A percentile compares a stretch with the other conserved stretches of the same genome.
Evolutionary conservation across 1,284 basidiomycete genomes (phyloP).

Genomic region (Mycosarcoma maydis): DNA sequence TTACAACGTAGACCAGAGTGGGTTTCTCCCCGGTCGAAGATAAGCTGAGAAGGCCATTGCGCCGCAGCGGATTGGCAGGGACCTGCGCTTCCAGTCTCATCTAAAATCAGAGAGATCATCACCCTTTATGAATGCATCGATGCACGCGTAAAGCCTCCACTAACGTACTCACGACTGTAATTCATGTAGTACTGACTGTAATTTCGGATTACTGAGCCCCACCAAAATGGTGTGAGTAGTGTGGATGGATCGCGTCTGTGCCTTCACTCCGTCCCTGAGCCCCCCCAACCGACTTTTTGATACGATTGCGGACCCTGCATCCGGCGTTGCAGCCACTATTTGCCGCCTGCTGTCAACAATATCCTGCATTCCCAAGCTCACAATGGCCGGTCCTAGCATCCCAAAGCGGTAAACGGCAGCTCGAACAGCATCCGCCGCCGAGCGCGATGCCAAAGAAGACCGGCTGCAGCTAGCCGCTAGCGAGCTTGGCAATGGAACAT

Average conservation of each 20-base stretch:
- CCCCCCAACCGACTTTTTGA: background rate
- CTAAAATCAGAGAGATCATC: too few relatives aligned
- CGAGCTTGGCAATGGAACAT: background rate
- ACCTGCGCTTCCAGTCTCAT: too few relatives aligned
- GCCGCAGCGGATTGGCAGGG: too few relatives aligned
- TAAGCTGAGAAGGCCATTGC: too few relatives aligned
- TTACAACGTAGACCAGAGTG: too few relatives aligned
- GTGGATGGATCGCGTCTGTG: background rate
- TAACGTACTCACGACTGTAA: too few relatives aligned
- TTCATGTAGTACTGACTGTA: too few relatives aligned
- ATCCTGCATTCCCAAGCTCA: background rate
- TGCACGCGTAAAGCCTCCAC: too few relatives aligned
- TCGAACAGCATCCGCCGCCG: background rate
- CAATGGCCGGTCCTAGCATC: background rate
- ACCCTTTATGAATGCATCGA: too few relatives aligned
- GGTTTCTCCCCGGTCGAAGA: too few relatives aligned
- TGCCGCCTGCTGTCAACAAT: background rate
- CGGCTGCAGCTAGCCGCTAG: background rate
- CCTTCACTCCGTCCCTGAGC: background rate
- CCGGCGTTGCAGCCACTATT: background rate
- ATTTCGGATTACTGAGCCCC: background rate
- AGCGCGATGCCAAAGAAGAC: background rate
- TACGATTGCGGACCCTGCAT: background rate
- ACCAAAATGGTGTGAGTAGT: background rate
- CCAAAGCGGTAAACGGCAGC: background rate